Evolutionary conservation across 139 green algal genomes (phyloP), one percentile per base, ranked within the genome.

Genomic region (Desmodesmus armatus): DNA sequence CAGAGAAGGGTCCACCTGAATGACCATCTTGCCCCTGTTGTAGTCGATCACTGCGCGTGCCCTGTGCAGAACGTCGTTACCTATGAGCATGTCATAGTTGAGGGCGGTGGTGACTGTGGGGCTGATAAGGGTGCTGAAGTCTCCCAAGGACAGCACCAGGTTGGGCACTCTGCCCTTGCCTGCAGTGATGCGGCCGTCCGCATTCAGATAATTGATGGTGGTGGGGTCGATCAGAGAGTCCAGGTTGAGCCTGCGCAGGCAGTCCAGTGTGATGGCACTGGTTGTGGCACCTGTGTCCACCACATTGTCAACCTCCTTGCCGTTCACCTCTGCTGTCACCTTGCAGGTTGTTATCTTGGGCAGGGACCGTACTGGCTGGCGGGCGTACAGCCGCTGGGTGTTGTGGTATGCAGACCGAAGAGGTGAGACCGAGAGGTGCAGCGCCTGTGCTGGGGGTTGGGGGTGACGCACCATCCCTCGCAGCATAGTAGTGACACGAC

Each of bases 201-300:
- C 71, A 43, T 63, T 78, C 27, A 41, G 43, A n/a, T 78, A 78
- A 5, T 6, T 40, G 43, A 9, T 23, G 29, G 4, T 63, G 17
- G 62, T 27, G 3, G 5, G 40, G 43, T 5, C 31, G 25, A 63
- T 78, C 5, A 41, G 6, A 11, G 62, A 5, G 3, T 43, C 43
- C 31, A 78, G 43, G 5, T 27, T 31, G 0, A 58, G n/a, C 40
- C 43, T 13, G 9, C 71, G 25, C 13, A 78, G 71, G 43, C 71
- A 78, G 31, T 78, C 71, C 25, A 44, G n/a, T 7, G 71, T 78
- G 27, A 78, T 39, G 3, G 71, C 71, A 29, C 15, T 78, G 27
- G 27, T 78, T 13, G 15, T 65, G 31, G 71, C 71, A 44, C 71
- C 71, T 23, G 71, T 78, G 31, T 78, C 71, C 27, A 78, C 43